Conservation (phyloP, 1,139 yeast species). For the Debaryomyces udenii region DNA sequence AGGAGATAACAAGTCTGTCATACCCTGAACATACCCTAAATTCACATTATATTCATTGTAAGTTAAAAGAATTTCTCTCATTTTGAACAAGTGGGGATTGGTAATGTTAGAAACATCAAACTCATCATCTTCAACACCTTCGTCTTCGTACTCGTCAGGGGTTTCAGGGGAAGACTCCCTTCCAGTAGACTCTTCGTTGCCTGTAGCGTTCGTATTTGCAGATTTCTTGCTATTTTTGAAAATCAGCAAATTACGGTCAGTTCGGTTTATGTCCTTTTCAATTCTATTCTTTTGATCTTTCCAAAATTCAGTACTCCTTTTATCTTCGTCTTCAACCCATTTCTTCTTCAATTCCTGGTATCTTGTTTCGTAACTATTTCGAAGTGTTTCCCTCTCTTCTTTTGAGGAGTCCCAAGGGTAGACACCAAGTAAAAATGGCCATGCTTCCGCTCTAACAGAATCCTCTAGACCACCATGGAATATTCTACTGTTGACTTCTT, state of each 20-base stretch:
- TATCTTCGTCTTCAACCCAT: constrained; percentile 66
- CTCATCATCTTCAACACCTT: constrained; percentile 50
- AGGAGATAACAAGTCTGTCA: constrained; percentile 92
- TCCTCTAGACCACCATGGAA: constrained; percentile 87
- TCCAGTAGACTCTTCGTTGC: constrained; percentile 22
- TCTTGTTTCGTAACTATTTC: constrained; percentile 59
- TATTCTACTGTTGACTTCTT: constrained; percentile 77
- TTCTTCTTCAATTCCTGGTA: constrained; percentile 67
- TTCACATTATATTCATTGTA: constrained; percentile 83
- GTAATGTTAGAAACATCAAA: constrained; percentile 53
- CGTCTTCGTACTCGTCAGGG: constrained; percentile 43
- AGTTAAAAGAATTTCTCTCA: constrained; percentile 81
- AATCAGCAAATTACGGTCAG: constrained; percentile 76
- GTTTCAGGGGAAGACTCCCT: constrained; percentile 42
- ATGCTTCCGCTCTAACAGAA: constrained; percentile 67
- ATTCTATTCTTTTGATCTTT: constrained; percentile 85
- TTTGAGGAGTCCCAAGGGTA: constrained; percentile 85
- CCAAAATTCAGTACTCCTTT: constrained; percentile 72
- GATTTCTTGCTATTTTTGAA: constrained; percentile 46
- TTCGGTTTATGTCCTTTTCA: constrained; percentile 91
- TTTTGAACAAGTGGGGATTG: constrained; percentile 67
- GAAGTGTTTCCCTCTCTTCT: constrained; percentile 65
- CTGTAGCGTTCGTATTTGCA: constrained; percentile 22
- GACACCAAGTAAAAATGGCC: constrained; percentile 83
- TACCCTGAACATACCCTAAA: constrained; percentile 96